Percentiles rank a stretch among this genome's conserved stretches.
phyloP scores from a whole-genome alignment of 1,139 yeast species.

The Yamadazyma songkhlaensis region DNA sequence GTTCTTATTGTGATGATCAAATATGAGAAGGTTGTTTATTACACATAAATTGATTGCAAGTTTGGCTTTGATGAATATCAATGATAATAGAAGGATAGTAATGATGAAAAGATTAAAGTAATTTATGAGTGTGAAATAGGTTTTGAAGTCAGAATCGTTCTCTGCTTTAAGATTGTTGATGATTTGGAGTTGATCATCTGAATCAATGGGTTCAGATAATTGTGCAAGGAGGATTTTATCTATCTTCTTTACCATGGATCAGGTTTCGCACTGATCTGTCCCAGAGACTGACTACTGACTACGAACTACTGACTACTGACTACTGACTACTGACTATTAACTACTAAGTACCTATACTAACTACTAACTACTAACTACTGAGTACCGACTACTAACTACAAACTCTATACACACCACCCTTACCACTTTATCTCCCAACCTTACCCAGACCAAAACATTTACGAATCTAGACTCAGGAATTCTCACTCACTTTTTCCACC shows the following conservation, averaged over 20 bases:
- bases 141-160: conserved; percentile 9
- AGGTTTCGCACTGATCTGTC: too few species aligned
- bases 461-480: too few species aligned
- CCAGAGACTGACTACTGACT: too few species aligned
- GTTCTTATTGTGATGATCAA: conserved; percentile 1
- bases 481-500: too few species aligned
- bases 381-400: too few species aligned
- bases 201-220: conserved; percentile 14
- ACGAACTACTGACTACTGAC: too few species aligned
- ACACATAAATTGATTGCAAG: not conserved
- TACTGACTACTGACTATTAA: too few species aligned
- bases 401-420: too few species aligned
- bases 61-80: not conserved
- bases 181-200: conserved; percentile 21
- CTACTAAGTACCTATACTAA: too few species aligned
- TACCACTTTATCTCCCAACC: too few species aligned
- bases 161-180: conserved; percentile 13
- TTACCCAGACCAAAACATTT: too few species aligned
- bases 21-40: conserved; percentile 1
- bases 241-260: conserved; percentile 3
- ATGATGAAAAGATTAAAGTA: not conserved
- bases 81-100: not conserved
- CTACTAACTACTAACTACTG: too few species aligned
- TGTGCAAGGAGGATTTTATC: not conserved
- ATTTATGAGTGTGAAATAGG: conserved; percentile 5